Base-by-base conservation (phyloP, 2,329 filamentous ascomycete genomes). In the Monosporascus ibericus region DNA sequence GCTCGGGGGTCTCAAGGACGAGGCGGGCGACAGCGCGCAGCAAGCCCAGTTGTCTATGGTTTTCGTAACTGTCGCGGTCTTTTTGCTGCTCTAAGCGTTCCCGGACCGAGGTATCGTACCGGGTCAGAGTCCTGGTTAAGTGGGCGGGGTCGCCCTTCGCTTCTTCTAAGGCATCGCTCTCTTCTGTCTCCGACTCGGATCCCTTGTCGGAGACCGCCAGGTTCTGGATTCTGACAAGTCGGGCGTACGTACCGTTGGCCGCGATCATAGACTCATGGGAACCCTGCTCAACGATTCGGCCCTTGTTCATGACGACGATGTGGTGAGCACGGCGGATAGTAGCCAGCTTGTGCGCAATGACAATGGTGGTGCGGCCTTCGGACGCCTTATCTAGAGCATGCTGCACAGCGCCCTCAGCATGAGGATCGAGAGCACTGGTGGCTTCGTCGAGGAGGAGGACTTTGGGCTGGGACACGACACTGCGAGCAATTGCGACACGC, bases 281-380 rank as follows among this genome's bases (percentile, higher is more conserved):
- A 2, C 92, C 92, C 58, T 80, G 80, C 73, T 96, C 92, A 1
- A 92, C 86, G 40, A 96, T 82, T 53, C 81, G 79, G 8, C 92
- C 92, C 60, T 88, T 83, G 66, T 95, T 90, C 65, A 96, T 91
- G 15, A 96, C 92, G 57, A 92, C 95, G 59, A 96, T 96, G 39
- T 91, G 75, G 65, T 96, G 91, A 0, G 91, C 91, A 67, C 92
- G 91, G 65, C 95, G 90, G 51, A 96, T 95, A 0, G 92, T 95
- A 62, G 84, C 88, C 7, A 96, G 73, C 24, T 92, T 78, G 70
- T 96, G 92, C 3, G 92, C 92, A 1, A 96, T 91, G 1, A 91
- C 90, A 56, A 96, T 92, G 0, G 92, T 96, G 9, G 90, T 95
- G 47, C 90, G 80, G 40, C 84, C 88, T 73, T 87, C 84, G 18